Evolutionary conservation across 805 yeast genomes (phyloP).

Genomic region (Starmerella davenportii): DNA sequence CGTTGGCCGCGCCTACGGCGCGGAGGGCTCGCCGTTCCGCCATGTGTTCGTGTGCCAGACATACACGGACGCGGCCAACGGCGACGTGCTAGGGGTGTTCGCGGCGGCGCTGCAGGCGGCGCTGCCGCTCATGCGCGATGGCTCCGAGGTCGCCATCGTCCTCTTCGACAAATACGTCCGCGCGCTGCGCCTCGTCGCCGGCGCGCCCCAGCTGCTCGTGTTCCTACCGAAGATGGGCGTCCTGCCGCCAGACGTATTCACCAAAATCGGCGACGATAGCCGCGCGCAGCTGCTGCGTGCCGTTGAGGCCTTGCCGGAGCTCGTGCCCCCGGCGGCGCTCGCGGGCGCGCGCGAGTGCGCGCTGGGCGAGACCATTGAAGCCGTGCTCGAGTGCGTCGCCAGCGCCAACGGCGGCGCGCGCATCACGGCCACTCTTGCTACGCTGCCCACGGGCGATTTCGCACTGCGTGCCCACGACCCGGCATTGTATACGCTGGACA

Average conservation of each 20-base stretch:
- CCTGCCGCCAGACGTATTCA: constrained; percentile 49
- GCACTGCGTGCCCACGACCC: not conserved
- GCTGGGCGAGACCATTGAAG: constrained; percentile 60
- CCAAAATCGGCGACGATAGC: constrained; percentile 1
- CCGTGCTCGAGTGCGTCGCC: constrained; percentile 36
- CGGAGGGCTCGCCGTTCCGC: constrained; percentile 28
- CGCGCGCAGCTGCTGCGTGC: constrained; percentile 32
- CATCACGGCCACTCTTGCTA: constrained; percentile 45
- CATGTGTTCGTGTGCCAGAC: constrained; percentile 63
- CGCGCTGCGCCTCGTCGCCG: constrained; percentile 29
- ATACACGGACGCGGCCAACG: constrained; percentile 38
- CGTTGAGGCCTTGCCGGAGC: constrained; percentile 39
- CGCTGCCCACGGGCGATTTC: constrained; percentile 32
- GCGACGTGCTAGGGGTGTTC: constrained; percentile 38
- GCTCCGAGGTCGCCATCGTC: constrained; percentile 45
- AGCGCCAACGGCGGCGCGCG: constrained; percentile 55
- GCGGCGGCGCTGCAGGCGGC: constrained; percentile 50
- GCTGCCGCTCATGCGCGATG: constrained; percentile 22
- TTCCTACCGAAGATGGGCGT: constrained; percentile 48
- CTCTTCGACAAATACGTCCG: constrained; percentile 58
- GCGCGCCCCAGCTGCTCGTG: constrained; percentile 15
- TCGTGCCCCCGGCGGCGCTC: constrained; percentile 25
- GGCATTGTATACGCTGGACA: not conserved
- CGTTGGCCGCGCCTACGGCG: constrained; percentile 51
- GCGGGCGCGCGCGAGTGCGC: constrained; percentile 36